Base-by-base conservation (phyloP, 2,329 filamentous ascomycete genomes). In the Diplodia intermedia region DNA sequence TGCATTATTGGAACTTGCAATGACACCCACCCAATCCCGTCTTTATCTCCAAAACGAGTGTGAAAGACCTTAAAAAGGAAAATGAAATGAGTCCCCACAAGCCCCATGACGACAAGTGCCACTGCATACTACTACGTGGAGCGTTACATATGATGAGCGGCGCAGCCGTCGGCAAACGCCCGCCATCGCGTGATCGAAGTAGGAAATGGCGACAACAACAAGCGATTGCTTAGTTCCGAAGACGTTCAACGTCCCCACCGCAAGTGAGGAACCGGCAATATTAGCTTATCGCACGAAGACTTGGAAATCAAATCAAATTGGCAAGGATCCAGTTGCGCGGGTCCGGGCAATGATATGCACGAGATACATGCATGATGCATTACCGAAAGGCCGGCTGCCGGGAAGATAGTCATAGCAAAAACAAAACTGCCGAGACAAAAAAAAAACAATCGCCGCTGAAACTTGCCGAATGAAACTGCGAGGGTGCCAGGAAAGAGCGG, bases 141-240 rank as follows among this genome's bases (percentile, higher is more conserved):
- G 11, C 36, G 36, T 38, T 38, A 38, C 36, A n/a, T n/a, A 47
- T n/a, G 18, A 3, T 0, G 8, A 9, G 40, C 40, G 40, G 40
- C 40, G 18, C 40, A 9, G 40, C 7, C 18, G 15, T 20, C 40
- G 40, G 18, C 4, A 47, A 47, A 47, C 9, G 40, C 40, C 8
- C 26, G 26, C 23, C 38, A 63, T 63, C 43, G 60, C 60, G 60
- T 63, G 60, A 47, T 63, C 31, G 15, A 26, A 52, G 43, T 52
- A 36, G 31, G 38, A 63, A 52, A 67, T 68, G 49, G 47, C 33
- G 54, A 69, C 47, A 71, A 56, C 53, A 47, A 38, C 36, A 38
- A 38, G 36, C 36, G 36, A 38, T 38, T 38, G 36, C 36, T 14
- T 38, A 38, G 36, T 38, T 38, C 11, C 36, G 36, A 47, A 8